Evolutionary conservation across 2,329 filamentous ascomycete genomes (phyloP), one percentile per base, ranked within the genome.

Genomic region (Thermomyces lanuginosus): DNA sequence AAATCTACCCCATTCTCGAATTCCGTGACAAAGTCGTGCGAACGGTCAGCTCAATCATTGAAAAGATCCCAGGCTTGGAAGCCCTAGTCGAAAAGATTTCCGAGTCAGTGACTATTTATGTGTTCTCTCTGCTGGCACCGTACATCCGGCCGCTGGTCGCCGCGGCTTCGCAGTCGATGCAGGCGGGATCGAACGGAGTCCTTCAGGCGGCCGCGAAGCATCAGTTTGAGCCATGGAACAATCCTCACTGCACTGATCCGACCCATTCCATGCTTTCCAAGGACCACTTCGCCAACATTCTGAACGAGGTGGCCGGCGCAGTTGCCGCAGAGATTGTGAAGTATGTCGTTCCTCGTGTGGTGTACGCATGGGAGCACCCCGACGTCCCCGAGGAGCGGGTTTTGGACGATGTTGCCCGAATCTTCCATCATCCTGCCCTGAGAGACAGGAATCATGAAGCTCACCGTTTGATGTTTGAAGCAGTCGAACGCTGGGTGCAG

Each of bases 21-120:
- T 98, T 95, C 62, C 71, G 86, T 33, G 89, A 98, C 60, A 89
- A 77, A 44, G 83, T 98, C 29, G 84, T 93, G 26, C 81, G 81
- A 40, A 69, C 75, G 21, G 83, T 98, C 51, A 82, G 73, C 44
- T 69, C 72, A 20, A 76, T 83, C 27, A 82, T 95, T 38, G 73
- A 83, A 42, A 93, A 91, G 59, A 77, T 98, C 20, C 89, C 89
- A 0, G 86, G 86, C 1, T 64, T 98, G 3, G 82, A 92, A 54
- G 60, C 75, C 34, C 61, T 93, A n/a, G 72, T 95, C 12, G 86
- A 95, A 37, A 86, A 82, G 42, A 92, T 98, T 42, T 81, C 78
- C 30, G 89, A 98, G 57, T 86, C 79, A 1, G 63, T 98, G 21
- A 92, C 86, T 0, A 66, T 92, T 5, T 95, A 95, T 48, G 71